Evolutionary conservation across 345 rosid genomes (phyloP).

Genomic region (Populus ilicifolia): DNA sequence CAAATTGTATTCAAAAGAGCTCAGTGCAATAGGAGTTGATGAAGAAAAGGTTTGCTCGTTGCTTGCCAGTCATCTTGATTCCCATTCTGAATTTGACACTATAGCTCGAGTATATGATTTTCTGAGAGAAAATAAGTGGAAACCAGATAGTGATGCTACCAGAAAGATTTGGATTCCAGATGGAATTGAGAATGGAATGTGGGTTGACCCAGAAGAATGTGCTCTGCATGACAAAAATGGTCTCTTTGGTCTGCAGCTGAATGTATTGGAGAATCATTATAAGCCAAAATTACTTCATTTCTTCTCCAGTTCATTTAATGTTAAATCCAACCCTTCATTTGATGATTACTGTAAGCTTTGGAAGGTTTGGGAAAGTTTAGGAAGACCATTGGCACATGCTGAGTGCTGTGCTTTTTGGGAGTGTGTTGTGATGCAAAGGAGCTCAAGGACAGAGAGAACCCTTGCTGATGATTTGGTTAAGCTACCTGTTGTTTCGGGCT

Average conservation of each 20-base stretch:
- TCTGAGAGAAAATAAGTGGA: slow-evolving; percentile 35
- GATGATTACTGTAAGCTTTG: slow-evolving; percentile 60
- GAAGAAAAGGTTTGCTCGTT: slow-evolving; percentile 21
- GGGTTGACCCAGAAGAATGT: slow-evolving; percentile 50
- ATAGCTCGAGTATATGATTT: slow-evolving; percentile 49
- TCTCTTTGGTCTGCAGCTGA: slow-evolving; percentile 42
- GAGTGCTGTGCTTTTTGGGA: slow-evolving; percentile 73
- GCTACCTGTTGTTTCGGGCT: slow-evolving; percentile 44
- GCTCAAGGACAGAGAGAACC: slow-evolving; percentile 12
- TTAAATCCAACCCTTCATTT: slow-evolving; percentile 39
- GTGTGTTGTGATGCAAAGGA: slow-evolving; percentile 21
- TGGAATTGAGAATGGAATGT: slow-evolving; percentile 32
- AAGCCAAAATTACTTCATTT: slow-evolving; percentile 21
- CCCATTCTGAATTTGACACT: slow-evolving; percentile 35
- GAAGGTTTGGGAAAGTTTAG: slow-evolving; percentile 57
- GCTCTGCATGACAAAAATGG: slow-evolving; percentile 46
- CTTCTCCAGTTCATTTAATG: slow-evolving; percentile 39
- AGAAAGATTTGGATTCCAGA: slow-evolving; percentile 52
- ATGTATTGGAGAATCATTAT: slow-evolving; percentile 52
- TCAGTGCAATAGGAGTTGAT: slow-evolving; percentile 47
- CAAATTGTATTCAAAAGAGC: slow-evolving; percentile 35
- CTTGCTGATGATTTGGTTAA: slow-evolving; percentile 38
- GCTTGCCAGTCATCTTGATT: slow-evolving; percentile 38
- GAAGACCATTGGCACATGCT: slow-evolving; percentile 25
- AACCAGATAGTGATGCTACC: slow-evolving; percentile 18